Conservation (phyloP, 345 rosid genomes). For the Anastatica hierochuntica region DNA sequence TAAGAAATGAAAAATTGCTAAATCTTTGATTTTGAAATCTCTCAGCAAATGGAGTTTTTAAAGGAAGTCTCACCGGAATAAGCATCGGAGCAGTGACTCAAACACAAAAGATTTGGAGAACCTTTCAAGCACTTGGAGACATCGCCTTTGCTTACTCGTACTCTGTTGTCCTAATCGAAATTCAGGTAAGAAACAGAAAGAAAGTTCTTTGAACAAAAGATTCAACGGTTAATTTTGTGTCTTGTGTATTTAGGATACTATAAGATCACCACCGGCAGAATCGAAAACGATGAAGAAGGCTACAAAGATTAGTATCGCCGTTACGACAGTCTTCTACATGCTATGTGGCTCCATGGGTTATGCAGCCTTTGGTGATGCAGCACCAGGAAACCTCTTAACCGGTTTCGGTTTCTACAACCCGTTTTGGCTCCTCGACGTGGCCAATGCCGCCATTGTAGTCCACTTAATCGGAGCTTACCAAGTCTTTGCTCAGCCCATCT, state of each 20-base stretch:
- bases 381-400: conserved; percentile 53
- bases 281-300: conserved; percentile 38
- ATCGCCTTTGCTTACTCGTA: conserved; percentile 85
- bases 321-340: conserved; percentile 39
- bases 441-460: conserved; percentile 54
- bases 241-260: conserved; percentile 23
- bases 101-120: conserved; percentile 72
- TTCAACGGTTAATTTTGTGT: neutral
- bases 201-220: neutral
- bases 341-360: conserved; percentile 68
- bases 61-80: conserved; percentile 70
- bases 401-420: conserved; percentile 75
- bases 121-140: conserved; percentile 77
- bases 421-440: conserved; percentile 63
- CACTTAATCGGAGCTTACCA: conserved; percentile 77
- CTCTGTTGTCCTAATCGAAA: conserved; percentile 64
- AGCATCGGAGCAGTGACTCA: conserved; percentile 51
- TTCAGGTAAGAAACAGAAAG: conserved; percentile 40
- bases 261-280: conserved; percentile 40
- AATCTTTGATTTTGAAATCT: neutral
- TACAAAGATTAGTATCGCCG: conserved; percentile 26
- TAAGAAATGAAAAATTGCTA: neutral
- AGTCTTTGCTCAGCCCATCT: conserved; percentile 64
- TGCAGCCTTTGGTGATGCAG: conserved; percentile 34
- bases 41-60: conserved; percentile 40